Base-by-base conservation (phyloP, 306 rosid genomes). In the Phaseolus lunatus region DNA sequence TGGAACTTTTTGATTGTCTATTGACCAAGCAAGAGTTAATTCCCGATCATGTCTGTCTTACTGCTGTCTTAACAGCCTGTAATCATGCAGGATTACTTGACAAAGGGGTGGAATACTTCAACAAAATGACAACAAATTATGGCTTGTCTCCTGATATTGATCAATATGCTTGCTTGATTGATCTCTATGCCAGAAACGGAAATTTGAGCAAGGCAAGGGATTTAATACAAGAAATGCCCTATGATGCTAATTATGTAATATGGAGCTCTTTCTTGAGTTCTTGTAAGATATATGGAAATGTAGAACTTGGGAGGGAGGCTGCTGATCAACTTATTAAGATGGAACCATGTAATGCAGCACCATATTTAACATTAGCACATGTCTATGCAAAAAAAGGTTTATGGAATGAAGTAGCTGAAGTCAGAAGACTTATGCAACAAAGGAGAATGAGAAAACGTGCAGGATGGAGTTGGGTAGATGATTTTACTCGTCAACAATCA, bases 81-180 rank as follows among this genome's bases (percentile, higher is more conserved):
- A 90, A 80, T 54, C 91, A 88, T 72, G 87, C 88, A 23, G 91
- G 92, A 52, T 75, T 85, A 70, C 84, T 88, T 79, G 78, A 86
- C 71, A 81, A 84, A 81, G 96, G 91, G 35, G 68, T 78, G 54
- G 82, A 80, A 18, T 87, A 88, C 62, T 88, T 88, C 56, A 87
- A 84, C 61, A 80, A 75, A 84, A 88, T 87, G 92, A 87, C 67
- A 53, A 43, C 79, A 48, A 41, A 57, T 37, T 85, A 83, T 19
- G 70, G 73, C 50, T 53, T 88, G 48, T 70, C 65, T 75, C 92
- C 92, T 72, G 75, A 78, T 75, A 77, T 76, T 50, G 92, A 90
- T 72, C 91, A 86, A 61, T 90, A 84, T 82, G 92, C 90, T 75
- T 88, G 92, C 86, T 79, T 88, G 87, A 50, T 90, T 33, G 92